Evolutionary conservation across 164 flowering plant genomes (phyloP).

Genomic region (Nymphaea colorata): DNA sequence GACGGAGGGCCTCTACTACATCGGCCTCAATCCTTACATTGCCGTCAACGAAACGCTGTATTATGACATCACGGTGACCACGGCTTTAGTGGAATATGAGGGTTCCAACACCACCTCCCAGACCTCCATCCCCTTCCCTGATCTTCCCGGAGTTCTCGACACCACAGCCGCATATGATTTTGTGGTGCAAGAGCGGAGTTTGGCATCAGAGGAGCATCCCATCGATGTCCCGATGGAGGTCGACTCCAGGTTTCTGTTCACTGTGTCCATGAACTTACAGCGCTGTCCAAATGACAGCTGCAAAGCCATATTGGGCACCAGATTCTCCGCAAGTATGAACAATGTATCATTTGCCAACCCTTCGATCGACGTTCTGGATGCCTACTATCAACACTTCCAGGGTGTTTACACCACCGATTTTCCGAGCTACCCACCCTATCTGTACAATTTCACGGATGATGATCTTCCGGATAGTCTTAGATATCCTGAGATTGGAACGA

Average conservation of each 20-base stretch:
- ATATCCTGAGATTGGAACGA: slow-evolving; percentile 1
- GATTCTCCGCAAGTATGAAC: slow-evolving; percentile 12
- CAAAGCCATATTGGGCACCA: slow-evolving; percentile 5
- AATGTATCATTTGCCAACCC: slow-evolving; percentile 10
- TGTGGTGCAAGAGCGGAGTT: slow-evolving; percentile 8
- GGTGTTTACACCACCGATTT: slow-evolving; percentile 6
- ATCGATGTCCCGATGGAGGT: slow-evolving; percentile 13
- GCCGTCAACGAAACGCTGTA: not conserved
- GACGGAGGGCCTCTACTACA: slow-evolving; percentile 10
- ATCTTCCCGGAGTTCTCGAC: slow-evolving; percentile 13
- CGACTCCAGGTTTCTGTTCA: not conserved
- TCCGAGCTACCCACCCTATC: slow-evolving; percentile 5
- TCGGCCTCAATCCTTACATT: slow-evolving; percentile 19
- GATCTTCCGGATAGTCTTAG: not conserved
- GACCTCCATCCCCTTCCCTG: slow-evolving; percentile 1
- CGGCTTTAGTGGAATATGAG: slow-evolving; percentile 9
- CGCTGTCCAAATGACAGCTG: slow-evolving; percentile 6
- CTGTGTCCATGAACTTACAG: slow-evolving; percentile 4
- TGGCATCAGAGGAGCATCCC: slow-evolving; percentile 12
- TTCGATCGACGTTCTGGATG: slow-evolving; percentile 3
- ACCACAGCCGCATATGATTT: slow-evolving; percentile 8
- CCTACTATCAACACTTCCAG: slow-evolving; percentile 6
- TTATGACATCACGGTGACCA: slow-evolving; percentile 19
- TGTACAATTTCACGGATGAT: slow-evolving; percentile 4
- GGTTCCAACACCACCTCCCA: not conserved